A percentile compares a stretch with the other conserved stretches of the same genome.
phyloP scores from a whole-genome alignment of 371 early-diverging fungal species.

The Mortierella sp. region DNA sequence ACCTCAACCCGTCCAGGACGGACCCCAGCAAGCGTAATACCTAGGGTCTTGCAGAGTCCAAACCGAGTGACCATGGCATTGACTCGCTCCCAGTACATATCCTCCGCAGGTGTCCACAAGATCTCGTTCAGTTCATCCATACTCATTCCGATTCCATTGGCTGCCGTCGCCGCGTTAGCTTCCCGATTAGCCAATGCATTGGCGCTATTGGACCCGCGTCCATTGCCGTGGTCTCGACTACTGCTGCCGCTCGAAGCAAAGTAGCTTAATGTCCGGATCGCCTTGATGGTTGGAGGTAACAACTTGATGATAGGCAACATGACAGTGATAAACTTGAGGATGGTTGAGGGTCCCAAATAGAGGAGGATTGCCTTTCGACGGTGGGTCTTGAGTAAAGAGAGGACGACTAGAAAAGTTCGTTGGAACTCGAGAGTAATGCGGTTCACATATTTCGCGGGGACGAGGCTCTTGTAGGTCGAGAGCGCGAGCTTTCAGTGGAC shows the following conservation, averaged over 20 bases:
- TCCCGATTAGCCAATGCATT: constrained; percentile 33
- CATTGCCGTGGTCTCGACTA: constrained; percentile 2
- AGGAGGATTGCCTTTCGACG: constrained; percentile 52
- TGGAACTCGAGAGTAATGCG: constrained; percentile 40
- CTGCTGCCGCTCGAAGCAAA: constrained; percentile 20
- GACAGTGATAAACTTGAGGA: constrained; percentile 51
- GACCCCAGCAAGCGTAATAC: constrained; percentile 40
- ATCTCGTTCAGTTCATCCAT: constrained; percentile 55
- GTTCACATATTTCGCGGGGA: constrained; percentile 41
- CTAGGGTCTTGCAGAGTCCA: constrained; percentile 46
- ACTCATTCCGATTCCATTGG: constrained; percentile 40
- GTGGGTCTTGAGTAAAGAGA: constrained; percentile 57
- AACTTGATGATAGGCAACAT: constrained; percentile 50
- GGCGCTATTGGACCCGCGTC: constrained; percentile 1
- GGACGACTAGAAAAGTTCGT: constrained; percentile 63
- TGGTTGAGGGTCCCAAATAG: constrained; percentile 43
- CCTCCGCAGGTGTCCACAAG: constrained; percentile 52
- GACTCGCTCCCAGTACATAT: constrained; percentile 55
- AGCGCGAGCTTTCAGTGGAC: constrained; percentile 41
- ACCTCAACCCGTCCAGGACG: constrained; percentile 52
- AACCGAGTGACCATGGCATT: constrained; percentile 48
- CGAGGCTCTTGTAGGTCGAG: constrained; percentile 19
- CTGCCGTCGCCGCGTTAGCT: constrained; percentile 22
- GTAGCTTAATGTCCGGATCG: constrained; percentile 32
- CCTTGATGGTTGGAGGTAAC: constrained; percentile 44